Evolutionary conservation across 345 rosid species (phyloP).

Genomic region (Toxicodendron radicans): DNA sequence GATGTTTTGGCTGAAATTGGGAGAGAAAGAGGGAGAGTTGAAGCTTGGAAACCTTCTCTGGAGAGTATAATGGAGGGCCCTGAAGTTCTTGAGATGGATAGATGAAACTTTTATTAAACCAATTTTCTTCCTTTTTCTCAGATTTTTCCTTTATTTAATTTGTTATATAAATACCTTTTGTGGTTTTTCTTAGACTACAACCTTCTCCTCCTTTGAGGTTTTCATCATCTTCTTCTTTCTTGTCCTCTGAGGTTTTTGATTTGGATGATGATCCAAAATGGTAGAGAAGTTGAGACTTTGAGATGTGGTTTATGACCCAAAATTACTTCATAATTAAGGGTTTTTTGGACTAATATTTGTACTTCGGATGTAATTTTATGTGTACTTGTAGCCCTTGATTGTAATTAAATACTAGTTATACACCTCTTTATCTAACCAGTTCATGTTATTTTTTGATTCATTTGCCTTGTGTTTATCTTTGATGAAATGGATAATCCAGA

Average conservation of each 20-base stretch:
- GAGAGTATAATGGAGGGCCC: constrained; percentile 62
- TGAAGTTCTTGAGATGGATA: constrained; percentile 36
- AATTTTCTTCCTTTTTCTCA: not conserved
- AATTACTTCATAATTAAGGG: not conserved
- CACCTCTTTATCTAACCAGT: no score
- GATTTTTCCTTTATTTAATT: not conserved
- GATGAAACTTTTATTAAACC: not conserved
- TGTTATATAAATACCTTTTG: not conserved
- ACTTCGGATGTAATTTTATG: no score
- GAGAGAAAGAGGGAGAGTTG: constrained; percentile 26
- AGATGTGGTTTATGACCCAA: not conserved
- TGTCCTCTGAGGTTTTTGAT: not conserved
- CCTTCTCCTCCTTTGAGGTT: no score
- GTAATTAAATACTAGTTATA: no score
- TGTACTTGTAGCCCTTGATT: no score
- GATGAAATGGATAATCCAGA: no score
- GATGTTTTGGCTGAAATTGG: constrained; percentile 44
- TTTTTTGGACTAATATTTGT: no score
- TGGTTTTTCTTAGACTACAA: not conserved
- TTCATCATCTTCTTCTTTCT: not conserved
- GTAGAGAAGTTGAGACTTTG: no score
- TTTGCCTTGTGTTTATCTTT: no score
- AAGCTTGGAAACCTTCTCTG: constrained; percentile 70
- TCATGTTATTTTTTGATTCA: no score
- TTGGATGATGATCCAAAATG: not conserved